A percentile compares a stretch with the other conserved stretches of the same genome.
These are phyloP conservation scores for Suillus clintonianus DNA, from an alignment of 768 basidiomycete species.

Conservation along the genomic window DNA sequence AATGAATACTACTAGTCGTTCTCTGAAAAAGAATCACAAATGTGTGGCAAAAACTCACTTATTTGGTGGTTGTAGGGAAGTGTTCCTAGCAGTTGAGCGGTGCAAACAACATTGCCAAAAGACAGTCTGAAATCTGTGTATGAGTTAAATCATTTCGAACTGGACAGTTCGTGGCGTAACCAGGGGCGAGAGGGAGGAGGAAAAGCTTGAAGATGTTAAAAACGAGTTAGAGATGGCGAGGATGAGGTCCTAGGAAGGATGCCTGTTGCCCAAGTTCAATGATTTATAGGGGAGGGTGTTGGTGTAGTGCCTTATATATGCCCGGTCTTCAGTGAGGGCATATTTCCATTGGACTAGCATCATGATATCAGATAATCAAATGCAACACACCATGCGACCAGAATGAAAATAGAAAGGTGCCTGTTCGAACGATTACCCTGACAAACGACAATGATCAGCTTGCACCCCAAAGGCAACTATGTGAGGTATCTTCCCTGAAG, in stretches of 20 bases:
- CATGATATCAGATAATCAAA: not conserved
- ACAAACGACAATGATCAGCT: not conserved
- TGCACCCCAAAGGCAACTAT: not conserved
- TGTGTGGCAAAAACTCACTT: not conserved
- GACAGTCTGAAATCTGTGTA: not conserved
- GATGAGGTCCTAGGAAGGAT: not conserved
- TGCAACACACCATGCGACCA: not conserved
- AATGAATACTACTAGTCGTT: not conserved
- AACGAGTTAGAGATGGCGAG: not conserved
- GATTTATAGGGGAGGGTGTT: not conserved
- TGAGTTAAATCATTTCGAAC: not conserved
- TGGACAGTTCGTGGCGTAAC: not conserved
- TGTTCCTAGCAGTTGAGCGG: not conserved
- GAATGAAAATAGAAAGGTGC: not conserved
- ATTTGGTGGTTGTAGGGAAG: not conserved
- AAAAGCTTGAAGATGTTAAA: not conserved
- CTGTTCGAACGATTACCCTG: not conserved
- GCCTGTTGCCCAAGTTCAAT: not conserved
- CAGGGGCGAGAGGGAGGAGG: not conserved
- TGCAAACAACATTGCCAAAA: not conserved
- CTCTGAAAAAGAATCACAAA: not conserved
- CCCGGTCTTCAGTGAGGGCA: not conserved
- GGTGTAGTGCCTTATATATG: not conserved
- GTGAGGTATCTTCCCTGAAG: not conserved
- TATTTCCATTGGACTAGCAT: not conserved